Conservation (phyloP, 768 basidiomycete genomes). For the Lentinula boryana region DNA sequence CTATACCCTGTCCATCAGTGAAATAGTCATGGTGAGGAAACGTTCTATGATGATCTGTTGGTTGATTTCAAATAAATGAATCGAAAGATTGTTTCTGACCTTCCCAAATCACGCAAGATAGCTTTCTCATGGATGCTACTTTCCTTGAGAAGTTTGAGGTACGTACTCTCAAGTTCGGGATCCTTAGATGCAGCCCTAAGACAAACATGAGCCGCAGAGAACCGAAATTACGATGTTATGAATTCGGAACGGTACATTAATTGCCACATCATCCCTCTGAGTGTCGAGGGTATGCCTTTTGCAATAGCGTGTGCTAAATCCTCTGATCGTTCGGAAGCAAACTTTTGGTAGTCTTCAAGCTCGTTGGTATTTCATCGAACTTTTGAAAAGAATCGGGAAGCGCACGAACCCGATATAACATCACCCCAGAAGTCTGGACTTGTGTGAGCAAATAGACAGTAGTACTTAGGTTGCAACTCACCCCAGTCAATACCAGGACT, state of each 20-base stretch:
- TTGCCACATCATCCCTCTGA: slow-evolving; percentile 96
- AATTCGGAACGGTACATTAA: slow-evolving; percentile 57
- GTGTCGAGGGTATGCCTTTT: slow-evolving; percentile 78
- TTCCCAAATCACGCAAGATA: slow-evolving; percentile 86
- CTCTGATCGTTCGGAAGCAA: slow-evolving; percentile 74
- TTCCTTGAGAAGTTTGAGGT: slow-evolving; percentile 77
- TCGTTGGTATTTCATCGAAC: background rate
- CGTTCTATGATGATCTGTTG: slow-evolving; percentile 45
- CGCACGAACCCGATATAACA: slow-evolving; percentile 72
- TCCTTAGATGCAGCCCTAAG: slow-evolving; percentile 92
- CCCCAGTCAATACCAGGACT: slow-evolving; percentile 65
- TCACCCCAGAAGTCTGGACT: slow-evolving; percentile 86
- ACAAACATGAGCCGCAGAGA: slow-evolving; percentile 8
- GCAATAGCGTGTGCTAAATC: slow-evolving; percentile 87
- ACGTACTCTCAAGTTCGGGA: slow-evolving; percentile 73
- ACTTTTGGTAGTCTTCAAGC: slow-evolving; percentile 73
- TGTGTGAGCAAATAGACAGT: background rate
- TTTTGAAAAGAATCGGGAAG: slow-evolving; percentile 4
- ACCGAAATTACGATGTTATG: background rate
- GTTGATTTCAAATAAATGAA: slow-evolving; percentile 8
- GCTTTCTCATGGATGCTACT: slow-evolving; percentile 89
- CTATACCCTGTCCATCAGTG: slow-evolving; percentile 88
- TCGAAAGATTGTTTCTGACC: slow-evolving; percentile 34
- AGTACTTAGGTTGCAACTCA: slow-evolving; percentile 17
- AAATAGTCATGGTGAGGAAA: slow-evolving; percentile 98